phyloP scores from a whole-genome alignment of 306 rosid species.

The Carpinus fangiana region DNA sequence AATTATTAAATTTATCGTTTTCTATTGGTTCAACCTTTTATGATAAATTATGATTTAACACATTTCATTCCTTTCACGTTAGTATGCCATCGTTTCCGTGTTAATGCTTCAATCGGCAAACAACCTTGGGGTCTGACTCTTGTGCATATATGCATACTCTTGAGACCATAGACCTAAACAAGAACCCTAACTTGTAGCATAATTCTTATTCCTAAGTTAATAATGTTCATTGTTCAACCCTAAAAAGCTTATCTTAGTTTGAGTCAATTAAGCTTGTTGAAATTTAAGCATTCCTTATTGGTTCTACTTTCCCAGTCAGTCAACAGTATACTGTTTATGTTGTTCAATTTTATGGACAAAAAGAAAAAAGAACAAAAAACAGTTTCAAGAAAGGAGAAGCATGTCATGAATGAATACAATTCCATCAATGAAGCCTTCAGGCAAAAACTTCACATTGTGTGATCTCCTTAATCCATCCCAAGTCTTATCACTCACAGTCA shows the following conservation, averaged over 20 bases:
- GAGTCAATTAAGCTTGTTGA: not conserved
- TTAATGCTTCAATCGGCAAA: not conserved
- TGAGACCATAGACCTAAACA: not conserved
- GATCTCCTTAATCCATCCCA: not conserved
- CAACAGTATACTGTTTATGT: not conserved
- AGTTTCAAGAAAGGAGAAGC: constrained; percentile 8
- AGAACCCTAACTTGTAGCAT: not conserved
- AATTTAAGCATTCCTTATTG: not conserved
- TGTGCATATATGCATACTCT: not conserved
- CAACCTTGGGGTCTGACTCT: not conserved
- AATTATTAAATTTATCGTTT: no score
- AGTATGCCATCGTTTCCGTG: not conserved
- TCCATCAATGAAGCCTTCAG: constrained; percentile 1
- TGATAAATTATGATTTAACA: no score
- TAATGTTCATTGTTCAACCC: not conserved
- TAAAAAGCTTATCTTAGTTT: no score
- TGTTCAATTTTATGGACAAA: not conserved
- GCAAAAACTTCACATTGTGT: constrained; percentile 3
- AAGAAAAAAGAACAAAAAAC: constrained; percentile 4
- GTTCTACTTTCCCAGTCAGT: not conserved
- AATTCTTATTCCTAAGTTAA: not conserved
- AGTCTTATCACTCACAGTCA: constrained; percentile 1
- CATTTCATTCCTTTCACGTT: no score
- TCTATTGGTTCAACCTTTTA: no score
- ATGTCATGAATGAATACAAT: not conserved